Evolutionary conservation across 228 moss, liverwort and hornwort genomes (phyloP), one percentile per base, ranked within the genome.

Genomic region (Sphagnum magellanicum): DNA sequence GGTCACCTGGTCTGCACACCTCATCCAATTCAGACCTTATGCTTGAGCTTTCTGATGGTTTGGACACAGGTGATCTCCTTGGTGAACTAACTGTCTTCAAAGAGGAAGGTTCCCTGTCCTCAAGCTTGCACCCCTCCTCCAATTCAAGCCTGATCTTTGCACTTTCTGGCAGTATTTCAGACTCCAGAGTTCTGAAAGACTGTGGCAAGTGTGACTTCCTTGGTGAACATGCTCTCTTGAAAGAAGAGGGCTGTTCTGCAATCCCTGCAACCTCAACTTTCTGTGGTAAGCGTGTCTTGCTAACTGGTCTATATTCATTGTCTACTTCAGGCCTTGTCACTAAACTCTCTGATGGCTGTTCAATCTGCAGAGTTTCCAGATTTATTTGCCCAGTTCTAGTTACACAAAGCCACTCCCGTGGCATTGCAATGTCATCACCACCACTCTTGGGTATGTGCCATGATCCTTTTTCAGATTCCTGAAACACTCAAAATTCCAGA

Each of bases 401-500:
- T 16, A 91, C 74, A 67, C 93, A 97, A 53, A 93, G 71, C 97
- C 97, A 97, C 74, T 97, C 87, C 49, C 81, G 74, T 1, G 77
- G 75, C 48, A 83, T 48, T 51, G 87, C 72, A 68, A 80, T 79
- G 50, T 91, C 90, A 67, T 91, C 83, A 49, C 76, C 77, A 50
- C 86, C 76, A 64, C 75, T 74, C 72, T 71, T 87, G 14, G 97
- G 97, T 67, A 97, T 74, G 72, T 93, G 93, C 93, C 91, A 97
- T 10, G 89, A 86, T 49, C 93, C 93, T 47, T 79, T 86, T 69
- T 90, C 93, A 67, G 87, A 91, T 78, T 97, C 97, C 97, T 97
- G 85, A 71, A 65, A 71, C 8, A 55, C 8, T 32, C 32, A 65
- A 8, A 13, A 10, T 47, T 11, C 6, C 11, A 66, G 52, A 49